Conservation (phyloP, 2,329 filamentous ascomycete species). For the Periconia sp. region DNA sequence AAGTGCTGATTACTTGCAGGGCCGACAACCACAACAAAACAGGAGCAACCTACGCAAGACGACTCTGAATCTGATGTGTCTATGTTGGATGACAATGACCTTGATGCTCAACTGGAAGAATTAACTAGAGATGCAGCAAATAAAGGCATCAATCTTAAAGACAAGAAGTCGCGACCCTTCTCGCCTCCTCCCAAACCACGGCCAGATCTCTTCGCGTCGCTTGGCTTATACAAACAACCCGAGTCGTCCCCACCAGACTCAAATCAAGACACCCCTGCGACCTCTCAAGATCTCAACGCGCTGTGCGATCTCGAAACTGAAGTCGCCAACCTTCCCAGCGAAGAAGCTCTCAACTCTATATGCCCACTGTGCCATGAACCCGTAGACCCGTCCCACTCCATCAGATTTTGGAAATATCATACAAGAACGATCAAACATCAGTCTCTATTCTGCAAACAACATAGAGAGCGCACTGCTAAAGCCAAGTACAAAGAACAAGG, state of each 20-base stretch:
- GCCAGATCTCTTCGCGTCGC: slow-evolving; percentile 5
- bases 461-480: slow-evolving; percentile 34
- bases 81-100: neutral
- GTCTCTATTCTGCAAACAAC: slow-evolving; percentile 39
- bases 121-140: neutral
- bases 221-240: slow-evolving; percentile 5
- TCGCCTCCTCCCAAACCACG: slow-evolving; percentile 3
- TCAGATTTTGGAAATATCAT: slow-evolving; percentile 41
- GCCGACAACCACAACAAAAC: neutral
- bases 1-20: neutral
- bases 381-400: slow-evolving; percentile 60
- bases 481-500: slow-evolving; percentile 53
- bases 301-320: slow-evolving; percentile 16
- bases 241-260: neutral
- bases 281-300: neutral
- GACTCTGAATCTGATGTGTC: neutral
- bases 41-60: neutral
- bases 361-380: slow-evolving; percentile 70
- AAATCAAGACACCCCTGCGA: neutral
- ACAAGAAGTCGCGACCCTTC: neutral
- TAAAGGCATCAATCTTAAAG: neutral
- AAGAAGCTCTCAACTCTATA: slow-evolving; percentile 14
- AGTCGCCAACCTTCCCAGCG: slow-evolving; percentile 5
- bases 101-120: neutral
- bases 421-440: slow-evolving; percentile 55